These are phyloP conservation scores for Acer saccharum DNA, from an alignment of 345 rosid genomes.

Conservation along the genomic window DNA sequence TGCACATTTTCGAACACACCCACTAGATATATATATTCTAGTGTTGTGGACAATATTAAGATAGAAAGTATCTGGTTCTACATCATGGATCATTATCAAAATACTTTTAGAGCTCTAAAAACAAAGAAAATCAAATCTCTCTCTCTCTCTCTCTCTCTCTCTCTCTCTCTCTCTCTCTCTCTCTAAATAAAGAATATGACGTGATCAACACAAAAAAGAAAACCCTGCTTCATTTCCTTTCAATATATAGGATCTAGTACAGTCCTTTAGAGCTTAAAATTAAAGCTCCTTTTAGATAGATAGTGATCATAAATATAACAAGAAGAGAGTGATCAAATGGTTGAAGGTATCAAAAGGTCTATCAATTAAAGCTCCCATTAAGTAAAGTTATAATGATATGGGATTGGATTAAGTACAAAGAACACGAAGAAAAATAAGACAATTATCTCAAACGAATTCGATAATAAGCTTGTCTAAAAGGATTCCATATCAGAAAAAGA, in stretches of 20 bases:
- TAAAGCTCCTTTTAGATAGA: background rate
- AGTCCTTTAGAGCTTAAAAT: background rate
- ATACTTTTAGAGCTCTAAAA: conserved; percentile 12
- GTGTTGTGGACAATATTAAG: conserved; percentile 10
- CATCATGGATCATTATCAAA: conserved; percentile 11
- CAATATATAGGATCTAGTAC: background rate
- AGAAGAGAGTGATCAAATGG: conserved; percentile 16
- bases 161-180: background rate
- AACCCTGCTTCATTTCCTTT: conserved; percentile 3
- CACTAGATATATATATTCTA: conserved; percentile 5
- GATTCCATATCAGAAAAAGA: conserved; percentile 6
- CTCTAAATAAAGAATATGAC: conserved; percentile 15
- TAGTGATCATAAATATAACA: background rate
- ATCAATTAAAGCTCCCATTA: conserved; percentile 28
- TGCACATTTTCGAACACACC: background rate
- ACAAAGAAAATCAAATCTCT: conserved; percentile 18
- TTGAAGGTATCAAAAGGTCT: conserved; percentile 27
- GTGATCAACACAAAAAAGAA: background rate
- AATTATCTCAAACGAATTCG: background rate
- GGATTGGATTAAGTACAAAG: conserved; percentile 20
- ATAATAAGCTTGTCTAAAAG: background rate
- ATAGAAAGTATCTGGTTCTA: conserved; percentile 31
- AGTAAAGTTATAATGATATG: conserved; percentile 23
- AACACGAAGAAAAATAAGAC: background rate
- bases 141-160: background rate